These are phyloP conservation scores for Aspergillus sp. DNA, from an alignment of 2,329 filamentous ascomycete genomes.

Conservation along the genomic window DNA sequence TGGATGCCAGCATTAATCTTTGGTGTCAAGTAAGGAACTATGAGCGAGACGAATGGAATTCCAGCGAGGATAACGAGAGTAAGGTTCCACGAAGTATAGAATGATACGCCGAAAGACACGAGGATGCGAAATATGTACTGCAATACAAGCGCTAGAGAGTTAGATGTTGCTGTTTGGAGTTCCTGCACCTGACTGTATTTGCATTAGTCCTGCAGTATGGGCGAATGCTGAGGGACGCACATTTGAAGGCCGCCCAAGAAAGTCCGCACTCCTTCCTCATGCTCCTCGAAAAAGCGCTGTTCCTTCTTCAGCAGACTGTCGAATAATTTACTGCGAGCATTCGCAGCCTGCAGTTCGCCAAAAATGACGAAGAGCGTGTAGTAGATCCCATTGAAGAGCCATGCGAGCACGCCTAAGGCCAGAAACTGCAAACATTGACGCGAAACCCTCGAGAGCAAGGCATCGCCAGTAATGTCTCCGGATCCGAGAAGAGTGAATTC, in stretches of 20 bases:
- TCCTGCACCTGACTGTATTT: conserved; percentile 71
- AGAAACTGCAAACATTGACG: conserved; percentile 64
- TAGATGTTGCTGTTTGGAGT: conserved; percentile 75
- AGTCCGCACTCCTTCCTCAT: conserved; percentile 69
- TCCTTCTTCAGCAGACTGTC: conserved; percentile 67
- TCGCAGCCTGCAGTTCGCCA: conserved; percentile 75
- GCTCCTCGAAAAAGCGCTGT: conserved; percentile 78
- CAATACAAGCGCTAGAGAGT: conserved; percentile 71
- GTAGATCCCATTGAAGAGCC: conserved; percentile 66
- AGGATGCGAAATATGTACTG: conserved; percentile 64
- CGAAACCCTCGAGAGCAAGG: conserved; percentile 58
- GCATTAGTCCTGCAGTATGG: neutral
- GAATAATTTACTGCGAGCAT: conserved; percentile 66
- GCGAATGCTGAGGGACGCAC: conserved; percentile 48
- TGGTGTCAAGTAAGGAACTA: conserved; percentile 61
- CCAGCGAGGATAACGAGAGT: conserved; percentile 76
- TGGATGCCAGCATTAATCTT: conserved; percentile 66
- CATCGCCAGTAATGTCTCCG: conserved; percentile 49
- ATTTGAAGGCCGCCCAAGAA: conserved; percentile 71
- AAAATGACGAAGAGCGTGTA: conserved; percentile 73
- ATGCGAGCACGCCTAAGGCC: conserved; percentile 63
- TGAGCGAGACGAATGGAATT: conserved; percentile 64
- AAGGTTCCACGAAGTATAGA: conserved; percentile 80
- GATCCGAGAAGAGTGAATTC: conserved; percentile 66
- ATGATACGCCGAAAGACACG: conserved; percentile 68